Percentiles rank a stretch among this genome's conserved stretches.
These are phyloP conservation scores for Calocybe indica DNA, from an alignment of 768 basidiomycete species.

Conservation along the genomic window DNA sequence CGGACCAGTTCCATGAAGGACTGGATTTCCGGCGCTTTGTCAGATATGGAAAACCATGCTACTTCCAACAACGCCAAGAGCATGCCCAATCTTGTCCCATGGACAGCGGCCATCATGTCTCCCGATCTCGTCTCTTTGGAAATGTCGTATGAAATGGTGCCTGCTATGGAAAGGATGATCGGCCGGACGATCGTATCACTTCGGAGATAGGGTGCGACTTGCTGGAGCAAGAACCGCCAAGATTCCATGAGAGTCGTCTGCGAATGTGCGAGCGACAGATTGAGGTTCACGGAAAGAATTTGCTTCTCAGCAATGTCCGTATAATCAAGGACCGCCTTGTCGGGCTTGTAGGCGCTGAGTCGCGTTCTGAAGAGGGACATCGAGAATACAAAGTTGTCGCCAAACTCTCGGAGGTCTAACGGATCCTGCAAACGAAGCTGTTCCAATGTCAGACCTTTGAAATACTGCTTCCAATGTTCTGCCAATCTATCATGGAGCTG, in stretches of 20 bases:
- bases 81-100: slow-evolving; percentile 67
- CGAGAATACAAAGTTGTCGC: slow-evolving; percentile 76
- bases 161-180: slow-evolving; percentile 49
- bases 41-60: slow-evolving; percentile 63
- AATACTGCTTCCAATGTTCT: slow-evolving; percentile 40
- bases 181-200: slow-evolving; percentile 52
- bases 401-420: slow-evolving; percentile 65
- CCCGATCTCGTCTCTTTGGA: slow-evolving; percentile 67
- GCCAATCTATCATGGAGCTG: slow-evolving; percentile 58
- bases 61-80: slow-evolving; percentile 76
- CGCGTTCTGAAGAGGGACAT: slow-evolving; percentile 51
- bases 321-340: slow-evolving; percentile 33
- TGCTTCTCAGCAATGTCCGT: slow-evolving; percentile 52
- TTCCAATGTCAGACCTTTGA: slow-evolving; percentile 57
- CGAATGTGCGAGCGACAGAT: slow-evolving; percentile 78
- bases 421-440: slow-evolving; percentile 62
- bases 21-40: slow-evolving; percentile 46
- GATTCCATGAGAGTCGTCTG: slow-evolving; percentile 71
- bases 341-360: slow-evolving; percentile 45
- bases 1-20: slow-evolving; percentile 57
- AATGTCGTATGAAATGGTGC: slow-evolving; percentile 60
- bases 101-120: slow-evolving; percentile 80
- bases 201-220: slow-evolving; percentile 58
- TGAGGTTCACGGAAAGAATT: slow-evolving; percentile 75
- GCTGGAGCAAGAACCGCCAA: slow-evolving; percentile 70